phyloP scores from a whole-genome alignment of 495 filamentous ascomycete species.

The Tuber microsphaerosporum region DNA sequence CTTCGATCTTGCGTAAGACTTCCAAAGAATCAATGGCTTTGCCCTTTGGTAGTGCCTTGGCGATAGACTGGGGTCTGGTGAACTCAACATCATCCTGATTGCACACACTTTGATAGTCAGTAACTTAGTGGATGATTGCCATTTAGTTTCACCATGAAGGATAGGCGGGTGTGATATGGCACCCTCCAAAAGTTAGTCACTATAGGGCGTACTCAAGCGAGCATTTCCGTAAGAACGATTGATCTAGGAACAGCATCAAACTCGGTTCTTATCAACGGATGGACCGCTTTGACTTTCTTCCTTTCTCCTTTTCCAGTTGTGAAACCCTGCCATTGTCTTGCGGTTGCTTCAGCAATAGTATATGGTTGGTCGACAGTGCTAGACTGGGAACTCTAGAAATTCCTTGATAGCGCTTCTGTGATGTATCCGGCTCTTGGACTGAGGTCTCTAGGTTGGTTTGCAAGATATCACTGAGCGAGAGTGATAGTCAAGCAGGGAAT shows the following conservation, averaged over 20 bases:
- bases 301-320: neutral
- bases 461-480: neutral
- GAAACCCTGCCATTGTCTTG: neutral
- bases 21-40: neutral
- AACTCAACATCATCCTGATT: neutral
- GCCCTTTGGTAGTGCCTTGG: neutral
- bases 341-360: neutral
- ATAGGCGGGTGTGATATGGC: neutral
- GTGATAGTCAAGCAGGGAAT: neutral
- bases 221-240: neutral
- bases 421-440: neutral
- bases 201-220: neutral
- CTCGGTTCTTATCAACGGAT: neutral
- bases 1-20: neutral
- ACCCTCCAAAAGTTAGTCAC: neutral
- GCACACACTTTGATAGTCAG: neutral
- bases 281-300: neutral
- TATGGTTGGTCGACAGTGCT: neutral
- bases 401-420: neutral
- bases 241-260: neutral
- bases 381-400: neutral
- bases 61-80: neutral
- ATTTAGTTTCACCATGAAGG: neutral
- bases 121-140: neutral
- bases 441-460: neutral